Conservation (phyloP, 352 stramenopile genomes). For the Lagenidium sp. region DNA sequence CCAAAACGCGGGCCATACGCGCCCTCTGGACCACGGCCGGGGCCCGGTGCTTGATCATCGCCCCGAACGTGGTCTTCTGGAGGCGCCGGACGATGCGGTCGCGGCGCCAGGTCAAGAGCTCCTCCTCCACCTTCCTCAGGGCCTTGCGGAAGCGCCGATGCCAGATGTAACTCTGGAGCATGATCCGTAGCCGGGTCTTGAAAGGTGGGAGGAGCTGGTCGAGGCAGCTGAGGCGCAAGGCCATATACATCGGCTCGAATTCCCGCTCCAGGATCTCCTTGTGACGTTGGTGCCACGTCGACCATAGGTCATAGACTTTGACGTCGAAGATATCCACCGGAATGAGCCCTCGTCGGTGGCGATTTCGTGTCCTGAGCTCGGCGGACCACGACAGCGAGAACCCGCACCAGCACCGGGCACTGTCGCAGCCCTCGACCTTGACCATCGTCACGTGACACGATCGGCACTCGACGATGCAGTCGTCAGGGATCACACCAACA, state of each 20-base stretch:
- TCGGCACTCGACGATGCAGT: slow-evolving; percentile 13
- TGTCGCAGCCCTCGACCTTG: slow-evolving; percentile 17
- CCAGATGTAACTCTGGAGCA: not conserved
- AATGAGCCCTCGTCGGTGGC: slow-evolving; percentile 13
- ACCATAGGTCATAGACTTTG: slow-evolving; percentile 11
- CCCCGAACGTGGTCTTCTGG: too few relatives aligned
- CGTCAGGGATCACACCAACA: not conserved
- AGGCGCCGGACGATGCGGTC: too few relatives aligned
- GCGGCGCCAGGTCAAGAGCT: too few relatives aligned
- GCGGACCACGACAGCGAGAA: slow-evolving; percentile 25
- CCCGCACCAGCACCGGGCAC: slow-evolving; percentile 13
- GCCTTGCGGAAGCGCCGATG: not conserved
- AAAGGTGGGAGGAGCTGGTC: not conserved
- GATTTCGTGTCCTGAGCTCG: slow-evolving; percentile 11
- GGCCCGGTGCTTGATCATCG: too few relatives aligned
- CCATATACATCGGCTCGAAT: not conserved
- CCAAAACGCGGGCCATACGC: too few relatives aligned
- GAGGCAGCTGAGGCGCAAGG: not conserved
- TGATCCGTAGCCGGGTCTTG: not conserved
- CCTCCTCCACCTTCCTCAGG: too few relatives aligned
- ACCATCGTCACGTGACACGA: slow-evolving; percentile 17
- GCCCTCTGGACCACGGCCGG: too few relatives aligned
- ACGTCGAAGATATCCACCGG: slow-evolving; percentile 27
- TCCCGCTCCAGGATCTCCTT: not conserved
- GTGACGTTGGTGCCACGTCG: slow-evolving; percentile 2